Conservation (phyloP, 1,284 basidiomycete species). For the Cryptococcus maquisensis region DNA sequence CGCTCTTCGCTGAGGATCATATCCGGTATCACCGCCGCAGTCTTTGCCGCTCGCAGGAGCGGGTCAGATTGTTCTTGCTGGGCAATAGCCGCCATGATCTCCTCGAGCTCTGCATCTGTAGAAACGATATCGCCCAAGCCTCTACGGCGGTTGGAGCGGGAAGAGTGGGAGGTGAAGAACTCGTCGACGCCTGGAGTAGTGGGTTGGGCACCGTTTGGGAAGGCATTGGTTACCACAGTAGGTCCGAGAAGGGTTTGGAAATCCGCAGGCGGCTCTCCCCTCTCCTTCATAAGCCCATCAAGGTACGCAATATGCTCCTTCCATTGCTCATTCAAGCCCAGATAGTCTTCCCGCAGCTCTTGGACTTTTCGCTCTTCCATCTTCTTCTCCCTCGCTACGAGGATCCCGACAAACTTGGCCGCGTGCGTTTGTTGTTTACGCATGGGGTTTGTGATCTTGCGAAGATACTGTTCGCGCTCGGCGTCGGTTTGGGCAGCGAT, state of each 20-base stretch:
- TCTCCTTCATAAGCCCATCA: slow-evolving; percentile 51
- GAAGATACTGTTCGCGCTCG: slow-evolving; percentile 12
- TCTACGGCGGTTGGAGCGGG: slow-evolving; percentile 32
- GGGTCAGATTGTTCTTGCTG: slow-evolving; percentile 91
- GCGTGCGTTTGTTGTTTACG: slow-evolving; percentile 12
- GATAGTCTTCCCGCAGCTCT: slow-evolving; percentile 63
- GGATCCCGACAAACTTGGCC: slow-evolving; percentile 13
- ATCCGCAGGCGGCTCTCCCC: slow-evolving; percentile 37
- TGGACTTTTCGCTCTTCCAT: slow-evolving; percentile 57
- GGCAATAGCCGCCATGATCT: slow-evolving; percentile 87
- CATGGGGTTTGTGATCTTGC: slow-evolving; percentile 17
- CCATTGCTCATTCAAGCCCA: slow-evolving; percentile 66
- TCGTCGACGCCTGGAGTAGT: slow-evolving; percentile 35
- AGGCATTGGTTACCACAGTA: slow-evolving; percentile 11
- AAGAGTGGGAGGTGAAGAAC: slow-evolving; percentile 10
- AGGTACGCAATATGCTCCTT: slow-evolving; percentile 62
- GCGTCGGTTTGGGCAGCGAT: slow-evolving; percentile 4
- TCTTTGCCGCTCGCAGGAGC: slow-evolving; percentile 74
- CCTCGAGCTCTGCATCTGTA: slow-evolving; percentile 94
- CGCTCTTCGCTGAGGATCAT: slow-evolving; percentile 73
- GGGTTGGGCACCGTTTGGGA: background rate
- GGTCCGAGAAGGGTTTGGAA: slow-evolving; percentile 34
- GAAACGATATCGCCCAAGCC: slow-evolving; percentile 68
- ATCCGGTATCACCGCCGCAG: slow-evolving; percentile 87
- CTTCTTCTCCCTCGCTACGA: slow-evolving; percentile 44